Conservation (phyloP, 139 green algal genomes). For the Coccomyxa sp. region DNA sequence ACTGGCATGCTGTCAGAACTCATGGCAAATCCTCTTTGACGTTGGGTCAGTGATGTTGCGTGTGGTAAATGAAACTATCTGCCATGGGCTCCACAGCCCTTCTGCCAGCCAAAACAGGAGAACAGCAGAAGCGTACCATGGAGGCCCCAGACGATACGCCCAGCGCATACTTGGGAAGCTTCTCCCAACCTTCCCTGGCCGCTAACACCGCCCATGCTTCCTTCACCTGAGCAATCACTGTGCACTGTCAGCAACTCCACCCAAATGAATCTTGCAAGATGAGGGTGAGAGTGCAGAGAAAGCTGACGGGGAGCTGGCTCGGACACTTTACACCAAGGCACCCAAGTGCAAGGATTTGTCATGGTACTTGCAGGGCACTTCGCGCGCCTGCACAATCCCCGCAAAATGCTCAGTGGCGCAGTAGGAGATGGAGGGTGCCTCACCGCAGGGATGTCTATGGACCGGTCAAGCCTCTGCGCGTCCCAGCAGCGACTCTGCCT, state of each 20-base stretch:
- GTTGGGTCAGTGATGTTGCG: too few relatives aligned
- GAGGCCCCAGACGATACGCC: conserved; percentile 53
- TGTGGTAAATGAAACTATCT: too few relatives aligned
- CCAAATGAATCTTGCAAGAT: neutral
- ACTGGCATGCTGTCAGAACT: too few relatives aligned
- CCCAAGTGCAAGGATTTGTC: too few relatives aligned
- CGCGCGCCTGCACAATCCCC: too few relatives aligned
- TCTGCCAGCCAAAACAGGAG: neutral
- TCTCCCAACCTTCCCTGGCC: conserved; percentile 26
- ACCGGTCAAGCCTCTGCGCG: conserved; percentile 2
- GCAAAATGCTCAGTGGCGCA: too few relatives aligned
- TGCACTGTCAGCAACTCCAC: neutral
- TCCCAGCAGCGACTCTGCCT: conserved; percentile 44
- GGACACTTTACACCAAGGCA: too few relatives aligned
- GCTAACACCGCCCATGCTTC: conserved; percentile 22
- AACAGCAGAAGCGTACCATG: conserved; percentile 23
- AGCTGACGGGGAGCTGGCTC: too few relatives aligned
- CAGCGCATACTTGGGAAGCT: conserved; percentile 49
- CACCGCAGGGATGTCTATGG: neutral
- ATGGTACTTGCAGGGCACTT: too few relatives aligned
- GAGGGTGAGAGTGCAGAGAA: too few relatives aligned
- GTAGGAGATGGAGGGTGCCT: neutral
- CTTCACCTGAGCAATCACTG: conserved; percentile 21
- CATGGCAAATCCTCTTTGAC: too few relatives aligned
- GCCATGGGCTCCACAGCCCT: too few relatives aligned